Evolutionary conservation across 1,284 basidiomycete species (phyloP).

Genomic region (Ceratobasidium sp.): DNA sequence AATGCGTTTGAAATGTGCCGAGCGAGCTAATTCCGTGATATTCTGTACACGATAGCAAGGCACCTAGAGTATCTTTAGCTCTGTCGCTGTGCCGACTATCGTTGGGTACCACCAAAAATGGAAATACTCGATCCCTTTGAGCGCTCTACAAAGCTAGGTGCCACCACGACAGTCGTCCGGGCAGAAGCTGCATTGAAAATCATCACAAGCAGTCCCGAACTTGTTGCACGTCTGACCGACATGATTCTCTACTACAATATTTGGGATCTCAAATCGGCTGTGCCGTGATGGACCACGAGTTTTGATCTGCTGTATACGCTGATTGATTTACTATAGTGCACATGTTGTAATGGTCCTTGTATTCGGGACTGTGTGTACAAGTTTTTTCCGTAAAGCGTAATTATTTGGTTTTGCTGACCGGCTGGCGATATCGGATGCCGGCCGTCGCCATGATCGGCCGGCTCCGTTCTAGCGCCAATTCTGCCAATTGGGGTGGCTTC

Average conservation of each 20-base stretch:
- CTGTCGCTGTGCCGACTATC: too few species aligned
- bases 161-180: not conserved
- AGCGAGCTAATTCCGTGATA: too few species aligned
- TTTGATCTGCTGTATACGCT: not conserved
- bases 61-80: too few species aligned
- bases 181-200: not conserved
- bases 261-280: conserved; percentile 3
- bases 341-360: not conserved
- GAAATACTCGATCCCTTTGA: too few species aligned
- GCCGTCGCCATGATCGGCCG: not conserved
- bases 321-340: not conserved
- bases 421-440: not conserved
- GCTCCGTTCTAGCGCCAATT: not conserved
- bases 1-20: too few species aligned
- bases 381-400: not conserved
- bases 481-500: not conserved
- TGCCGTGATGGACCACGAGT: not conserved
- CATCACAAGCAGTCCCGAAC: not conserved
- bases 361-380: not conserved
- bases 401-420: not conserved
- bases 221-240: not conserved
- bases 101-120: too few species aligned
- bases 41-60: too few species aligned
- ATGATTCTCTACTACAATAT: not conserved
- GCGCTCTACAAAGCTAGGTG: too few species aligned